Evolutionary conservation across 306 rosid genomes (phyloP), one percentile per base, ranked within the genome.

Genomic region (Lathyrus aphaca): DNA sequence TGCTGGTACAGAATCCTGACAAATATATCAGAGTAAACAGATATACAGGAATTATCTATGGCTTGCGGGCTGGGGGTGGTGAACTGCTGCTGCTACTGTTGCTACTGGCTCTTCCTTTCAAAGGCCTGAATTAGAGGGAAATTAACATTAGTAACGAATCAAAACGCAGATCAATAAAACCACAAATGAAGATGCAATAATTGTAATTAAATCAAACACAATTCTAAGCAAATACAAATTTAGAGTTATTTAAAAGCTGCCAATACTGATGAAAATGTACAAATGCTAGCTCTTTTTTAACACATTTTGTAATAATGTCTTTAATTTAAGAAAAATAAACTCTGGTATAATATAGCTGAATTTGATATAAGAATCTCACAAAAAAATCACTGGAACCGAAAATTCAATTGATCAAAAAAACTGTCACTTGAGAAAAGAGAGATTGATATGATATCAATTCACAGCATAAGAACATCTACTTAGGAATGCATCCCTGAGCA

Each of bases 11-110:
- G 49, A 32, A 55, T 74, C 58, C 32, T 14, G 16, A 70, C 45
- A 39, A 65, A 60, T 29, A 76, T 79, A 82, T 81, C 76, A 32
- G 51, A 25, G 46, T 16, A 59, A 38, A 5, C 23, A 16, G 57
- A 55, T 67, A 16, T 66, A 46, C 71, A 71, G 21, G 48, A 53
- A 15, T 40, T 46, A 49, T 78, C 84, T 89, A 86, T 50, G 95
- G 87, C 64, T 82, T 91, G 62, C 90, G 90, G 46, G 90, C 69
- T 32, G 87, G 93, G 9, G 86, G 84, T 25, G 96, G 96, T 19
- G 96, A 95, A 63, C 85, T 82, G 81, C 97, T 91, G 86, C 95
- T 86, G 79, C 97, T 91, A 84, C 97, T 94, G 56, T 86, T 86
- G 86, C 99, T 89, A 56, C 87, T 80, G 67, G 88, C 92, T 83